phyloP scores from a whole-genome alignment of 345 rosid genomes.

The Cardamine resedifolia region DNA sequence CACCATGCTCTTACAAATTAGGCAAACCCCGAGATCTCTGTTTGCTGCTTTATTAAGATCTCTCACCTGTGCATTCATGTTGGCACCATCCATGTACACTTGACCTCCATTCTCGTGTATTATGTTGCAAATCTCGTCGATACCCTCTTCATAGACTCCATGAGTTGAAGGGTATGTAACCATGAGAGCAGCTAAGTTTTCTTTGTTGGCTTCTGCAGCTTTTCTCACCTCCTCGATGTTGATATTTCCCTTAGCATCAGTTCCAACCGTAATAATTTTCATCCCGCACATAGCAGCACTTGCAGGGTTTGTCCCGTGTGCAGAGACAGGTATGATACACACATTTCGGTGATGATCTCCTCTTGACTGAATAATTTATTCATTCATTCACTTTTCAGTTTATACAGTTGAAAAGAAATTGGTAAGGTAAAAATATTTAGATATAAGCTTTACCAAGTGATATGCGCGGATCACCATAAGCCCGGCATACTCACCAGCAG shows the following conservation, averaged over 20 bases:
- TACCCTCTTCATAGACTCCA: conserved; percentile 97
- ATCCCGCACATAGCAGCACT: conserved; percentile 99
- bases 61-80: conserved; percentile 98
- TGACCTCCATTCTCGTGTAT: conserved; percentile 98
- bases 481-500: conserved; percentile 99
- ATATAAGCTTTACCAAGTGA: conserved; percentile 60
- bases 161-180: conserved; percentile 98
- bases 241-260: conserved; percentile 97
- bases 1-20: conserved; percentile 71
- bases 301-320: conserved; percentile 99
- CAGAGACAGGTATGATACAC: conserved; percentile 98
- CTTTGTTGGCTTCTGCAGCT: conserved; percentile 91
- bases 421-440: background rate
- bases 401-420: background rate
- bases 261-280: conserved; percentile 94
- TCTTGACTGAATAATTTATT: conserved; percentile 62
- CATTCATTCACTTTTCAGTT: conserved; percentile 25
- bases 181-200: conserved; percentile 91
- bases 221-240: conserved; percentile 81
- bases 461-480: conserved; percentile 99
- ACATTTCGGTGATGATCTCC: conserved; percentile 97
- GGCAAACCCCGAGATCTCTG: conserved; percentile 82
- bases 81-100: conserved; percentile 99
- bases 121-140: conserved; percentile 90
- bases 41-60: conserved; percentile 78